Percentiles rank a stretch among this genome's conserved stretches.
phyloP scores from a whole-genome alignment of 2,329 filamentous ascomycete species.

The Aspergillus ustus region DNA sequence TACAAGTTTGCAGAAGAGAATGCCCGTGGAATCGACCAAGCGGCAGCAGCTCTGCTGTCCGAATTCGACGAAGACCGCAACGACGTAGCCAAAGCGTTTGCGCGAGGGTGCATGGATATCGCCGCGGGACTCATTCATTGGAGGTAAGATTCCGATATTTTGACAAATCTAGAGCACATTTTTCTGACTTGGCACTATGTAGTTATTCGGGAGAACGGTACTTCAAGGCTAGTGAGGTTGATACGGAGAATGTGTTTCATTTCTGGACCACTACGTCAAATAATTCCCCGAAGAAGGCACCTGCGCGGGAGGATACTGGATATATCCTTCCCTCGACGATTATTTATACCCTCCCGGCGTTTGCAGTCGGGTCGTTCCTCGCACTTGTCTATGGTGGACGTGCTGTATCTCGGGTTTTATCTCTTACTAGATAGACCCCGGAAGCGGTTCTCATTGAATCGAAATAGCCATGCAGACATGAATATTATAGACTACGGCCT shows the following conservation, averaged over 20 bases:
- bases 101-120: constrained; percentile 14
- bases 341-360: no score
- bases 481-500: no score
- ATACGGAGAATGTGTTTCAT: background rate
- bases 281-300: background rate
- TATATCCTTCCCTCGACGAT: background rate
- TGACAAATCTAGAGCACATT: no score
- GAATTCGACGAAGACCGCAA: background rate
- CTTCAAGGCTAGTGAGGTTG: constrained; percentile 4
- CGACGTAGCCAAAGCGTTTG: background rate
- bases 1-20: background rate
- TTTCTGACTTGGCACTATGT: background rate
- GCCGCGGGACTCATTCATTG: constrained; percentile 15
- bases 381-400: no score
- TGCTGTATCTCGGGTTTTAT: no score
- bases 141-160: no score
- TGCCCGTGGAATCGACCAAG: constrained; percentile 2
- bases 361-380: no score
- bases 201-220: constrained; percentile 14
- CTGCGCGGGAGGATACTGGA: background rate
- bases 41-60: background rate
- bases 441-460: no score
- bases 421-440: no score
- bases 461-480: no score
- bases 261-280: background rate